Conservation (phyloP, 495 filamentous ascomycete genomes). For the Penicillium alfredii region DNA sequence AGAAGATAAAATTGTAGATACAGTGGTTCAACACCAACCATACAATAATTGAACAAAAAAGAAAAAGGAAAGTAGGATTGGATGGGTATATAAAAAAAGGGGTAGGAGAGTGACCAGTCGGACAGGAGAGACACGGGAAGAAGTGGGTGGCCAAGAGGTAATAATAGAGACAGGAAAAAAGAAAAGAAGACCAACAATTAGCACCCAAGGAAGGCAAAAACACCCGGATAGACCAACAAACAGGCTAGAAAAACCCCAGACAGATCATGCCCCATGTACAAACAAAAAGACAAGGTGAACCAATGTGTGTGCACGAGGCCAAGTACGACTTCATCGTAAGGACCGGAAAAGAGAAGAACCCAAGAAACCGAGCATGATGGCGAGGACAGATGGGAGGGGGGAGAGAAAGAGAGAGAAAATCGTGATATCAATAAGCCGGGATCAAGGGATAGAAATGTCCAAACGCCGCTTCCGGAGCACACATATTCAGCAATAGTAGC, state of each 20-base stretch:
- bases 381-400: background rate
- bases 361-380: background rate
- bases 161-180: slow-evolving; percentile 8
- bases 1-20: slow-evolving; percentile 19
- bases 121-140: slow-evolving; percentile 6
- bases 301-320: background rate
- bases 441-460: slow-evolving; percentile 14
- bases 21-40: slow-evolving; percentile 20
- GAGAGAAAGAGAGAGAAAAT: slow-evolving; percentile 2
- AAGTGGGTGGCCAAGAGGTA: slow-evolving; percentile 1
- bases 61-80: slow-evolving; percentile 1
- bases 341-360: background rate
- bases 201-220: background rate
- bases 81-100: slow-evolving; percentile 7
- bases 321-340: too few relatives aligned
- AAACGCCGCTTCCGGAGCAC: slow-evolving; percentile 21
- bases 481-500: slow-evolving; percentile 12
- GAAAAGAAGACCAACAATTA: slow-evolving; percentile 1
- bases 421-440: slow-evolving; percentile 4
- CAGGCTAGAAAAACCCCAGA: background rate
- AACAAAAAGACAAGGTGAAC: background rate
- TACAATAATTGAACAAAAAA: slow-evolving; percentile 9
- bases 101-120: slow-evolving; percentile 24
- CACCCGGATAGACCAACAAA: background rate
- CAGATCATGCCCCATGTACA: slow-evolving; percentile 9